Evolutionary conservation across 176 grass and related monocot species (phyloP).

Genomic region (Microstegium vimineum): DNA sequence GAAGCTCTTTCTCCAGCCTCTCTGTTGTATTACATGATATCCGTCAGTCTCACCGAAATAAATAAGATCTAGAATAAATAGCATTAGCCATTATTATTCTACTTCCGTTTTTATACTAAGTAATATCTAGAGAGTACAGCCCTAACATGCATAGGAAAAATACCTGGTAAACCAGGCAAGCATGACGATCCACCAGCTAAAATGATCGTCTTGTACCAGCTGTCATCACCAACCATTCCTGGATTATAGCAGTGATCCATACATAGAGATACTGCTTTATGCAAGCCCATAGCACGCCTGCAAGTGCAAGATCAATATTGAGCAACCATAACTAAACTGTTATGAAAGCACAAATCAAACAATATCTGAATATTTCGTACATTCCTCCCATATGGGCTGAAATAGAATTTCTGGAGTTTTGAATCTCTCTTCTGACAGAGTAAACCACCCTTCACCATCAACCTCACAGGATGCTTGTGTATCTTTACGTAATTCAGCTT

Average conservation of each 20-base stretch:
- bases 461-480: conserved; percentile 71
- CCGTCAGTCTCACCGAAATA: not conserved
- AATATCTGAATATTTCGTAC: conserved; percentile 38
- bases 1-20: conserved; percentile 82
- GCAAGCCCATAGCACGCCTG: conserved; percentile 81
- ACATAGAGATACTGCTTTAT: conserved; percentile 76
- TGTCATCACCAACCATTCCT: conserved; percentile 47
- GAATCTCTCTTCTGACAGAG: conserved; percentile 78
- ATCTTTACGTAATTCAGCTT: conserved; percentile 67
- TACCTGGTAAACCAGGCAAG: conserved; percentile 89
- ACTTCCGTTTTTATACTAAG: not conserved
- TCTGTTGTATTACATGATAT: conserved; percentile 39
- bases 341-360: not conserved
- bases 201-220: conserved; percentile 86
- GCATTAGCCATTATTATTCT: not conserved
- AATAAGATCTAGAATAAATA: not conserved
- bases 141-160: not conserved
- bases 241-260: conserved; percentile 87
- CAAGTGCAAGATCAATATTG: conserved; percentile 39
- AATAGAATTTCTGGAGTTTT: conserved; percentile 82
- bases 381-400: conserved; percentile 75
- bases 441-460: conserved; percentile 78
- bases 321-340: conserved; percentile 11
- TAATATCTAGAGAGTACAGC: not conserved
- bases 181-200: conserved; percentile 81